Evolutionary conservation across 2,329 filamentous ascomycete genomes (phyloP).

Genomic region (Penicillium sumatraense): DNA sequence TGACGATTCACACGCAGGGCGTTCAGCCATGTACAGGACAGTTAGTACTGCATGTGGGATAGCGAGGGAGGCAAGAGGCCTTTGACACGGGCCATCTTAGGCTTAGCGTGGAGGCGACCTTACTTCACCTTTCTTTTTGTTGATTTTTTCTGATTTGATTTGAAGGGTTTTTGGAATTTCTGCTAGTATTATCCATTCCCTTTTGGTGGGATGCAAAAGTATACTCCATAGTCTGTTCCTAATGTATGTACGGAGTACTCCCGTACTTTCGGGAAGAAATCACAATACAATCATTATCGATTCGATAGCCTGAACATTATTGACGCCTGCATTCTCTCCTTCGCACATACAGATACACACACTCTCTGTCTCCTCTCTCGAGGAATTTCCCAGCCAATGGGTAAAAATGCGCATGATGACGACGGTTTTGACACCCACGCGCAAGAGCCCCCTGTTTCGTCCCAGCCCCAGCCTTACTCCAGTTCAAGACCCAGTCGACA

Average conservation of each 20-base stretch:
- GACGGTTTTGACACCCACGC: constrained; percentile 10
- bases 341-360: too few relatives aligned
- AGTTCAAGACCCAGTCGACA: constrained; percentile 3
- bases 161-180: not conserved
- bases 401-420: constrained; percentile 22
- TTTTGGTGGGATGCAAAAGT: not conserved
- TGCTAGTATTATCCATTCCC: not conserved
- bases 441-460: constrained; percentile 3
- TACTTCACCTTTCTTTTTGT: constrained; percentile 17
- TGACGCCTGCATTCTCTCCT: constrained; percentile 22
- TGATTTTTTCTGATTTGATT: not conserved
- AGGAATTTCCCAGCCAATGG: constrained; percentile 2
- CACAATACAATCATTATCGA: constrained; percentile 11
- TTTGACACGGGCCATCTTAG: constrained; percentile 26
- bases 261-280: not conserved
- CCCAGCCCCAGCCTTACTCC: constrained; percentile 7
- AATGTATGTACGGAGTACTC: too few relatives aligned
- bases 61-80: not conserved
- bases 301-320: constrained; percentile 24
- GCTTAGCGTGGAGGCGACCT: constrained; percentile 28
- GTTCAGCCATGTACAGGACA: constrained; percentile 17
- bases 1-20: constrained; percentile 19
- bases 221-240: not conserved
- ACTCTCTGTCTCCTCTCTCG: constrained; percentile 5
- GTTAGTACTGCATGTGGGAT: constrained; percentile 6